Conservation (phyloP, 2,329 filamentous ascomycete species). For the Colletotrichum salicis region DNA sequence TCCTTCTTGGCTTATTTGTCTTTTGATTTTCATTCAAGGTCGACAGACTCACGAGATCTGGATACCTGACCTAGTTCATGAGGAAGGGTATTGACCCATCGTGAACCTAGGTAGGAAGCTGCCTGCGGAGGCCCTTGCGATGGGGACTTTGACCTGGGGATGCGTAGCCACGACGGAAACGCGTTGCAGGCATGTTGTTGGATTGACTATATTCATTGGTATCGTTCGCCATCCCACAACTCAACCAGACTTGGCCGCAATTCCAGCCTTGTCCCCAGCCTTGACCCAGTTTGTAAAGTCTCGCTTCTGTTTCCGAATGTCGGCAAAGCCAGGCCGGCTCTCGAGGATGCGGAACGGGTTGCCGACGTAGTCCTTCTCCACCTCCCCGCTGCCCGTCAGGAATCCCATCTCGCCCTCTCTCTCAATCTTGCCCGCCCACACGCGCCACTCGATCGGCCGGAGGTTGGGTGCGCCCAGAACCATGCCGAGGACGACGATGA, state of each 20-base stretch:
- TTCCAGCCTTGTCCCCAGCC: conserved; percentile 38
- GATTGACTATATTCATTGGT: background rate
- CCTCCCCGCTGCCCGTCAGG: conserved; percentile 67
- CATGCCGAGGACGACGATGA: conserved; percentile 85
- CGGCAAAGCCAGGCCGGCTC: conserved; percentile 83
- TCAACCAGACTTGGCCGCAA: background rate
- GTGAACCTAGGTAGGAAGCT: background rate
- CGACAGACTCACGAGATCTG: background rate
- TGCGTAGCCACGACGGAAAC: background rate
- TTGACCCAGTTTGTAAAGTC: conserved; percentile 83
- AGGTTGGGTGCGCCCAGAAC: conserved; percentile 81
- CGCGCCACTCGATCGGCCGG: conserved; percentile 85
- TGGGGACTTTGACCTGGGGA: background rate
- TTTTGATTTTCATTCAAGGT: background rate
- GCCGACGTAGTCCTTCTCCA: conserved; percentile 75
- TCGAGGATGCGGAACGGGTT: conserved; percentile 87
- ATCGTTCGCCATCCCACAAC: background rate
- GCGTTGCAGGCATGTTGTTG: background rate
- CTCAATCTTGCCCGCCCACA: conserved; percentile 87
- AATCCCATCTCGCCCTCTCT: conserved; percentile 74
- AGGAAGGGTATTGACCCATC: background rate
- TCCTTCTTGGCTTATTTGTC: background rate
- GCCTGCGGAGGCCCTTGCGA: background rate
- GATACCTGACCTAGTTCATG: background rate
- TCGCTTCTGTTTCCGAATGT: conserved; percentile 83